Percentiles rank a stretch among this genome's conserved stretches.
phyloP scores from a whole-genome alignment of 768 basidiomycete genomes.

The Lactarius tabidus region DNA sequence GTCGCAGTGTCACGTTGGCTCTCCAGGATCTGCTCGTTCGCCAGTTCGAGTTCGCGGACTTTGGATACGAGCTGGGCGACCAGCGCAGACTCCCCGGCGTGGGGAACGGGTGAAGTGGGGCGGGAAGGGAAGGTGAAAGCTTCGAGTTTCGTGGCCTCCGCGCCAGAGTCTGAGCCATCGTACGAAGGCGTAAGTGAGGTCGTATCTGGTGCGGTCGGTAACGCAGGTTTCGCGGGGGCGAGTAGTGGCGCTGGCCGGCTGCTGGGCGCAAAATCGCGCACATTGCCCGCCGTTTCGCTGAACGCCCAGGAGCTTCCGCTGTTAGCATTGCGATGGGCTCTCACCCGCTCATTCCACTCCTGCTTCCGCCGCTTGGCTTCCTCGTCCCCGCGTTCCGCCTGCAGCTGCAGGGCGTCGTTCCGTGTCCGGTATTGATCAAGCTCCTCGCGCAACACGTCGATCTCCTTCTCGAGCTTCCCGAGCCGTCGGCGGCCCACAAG shows the following conservation, averaged over 20 bases:
- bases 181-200: not conserved
- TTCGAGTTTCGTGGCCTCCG: not conserved
- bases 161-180: not conserved
- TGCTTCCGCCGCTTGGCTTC: conserved; percentile 38
- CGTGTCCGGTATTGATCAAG: conserved; percentile 70
- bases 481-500: conserved; percentile 64
- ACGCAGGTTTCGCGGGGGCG: not conserved
- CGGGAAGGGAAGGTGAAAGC: conserved; percentile 30
- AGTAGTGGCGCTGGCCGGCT: conserved; percentile 18
- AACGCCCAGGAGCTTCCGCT: conserved; percentile 28
- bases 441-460: conserved; percentile 66
- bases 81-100: conserved; percentile 39
- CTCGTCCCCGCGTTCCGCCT: conserved; percentile 42
- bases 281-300: conserved; percentile 31
- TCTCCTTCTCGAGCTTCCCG: conserved; percentile 74
- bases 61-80: conserved; percentile 70
- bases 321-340: conserved; percentile 42
- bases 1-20: conserved; percentile 60
- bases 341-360: conserved; percentile 49
- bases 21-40: conserved; percentile 60
- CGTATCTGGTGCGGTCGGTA: conserved; percentile 9
- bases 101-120: conserved; percentile 1
- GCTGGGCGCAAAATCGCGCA: conserved; percentile 61
- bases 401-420: conserved; percentile 69
- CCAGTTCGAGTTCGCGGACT: conserved; percentile 71